Evolutionary conservation across 768 basidiomycete genomes (phyloP), one percentile per base, ranked within the genome.

Genomic region (Ephemerocybe angulata): DNA sequence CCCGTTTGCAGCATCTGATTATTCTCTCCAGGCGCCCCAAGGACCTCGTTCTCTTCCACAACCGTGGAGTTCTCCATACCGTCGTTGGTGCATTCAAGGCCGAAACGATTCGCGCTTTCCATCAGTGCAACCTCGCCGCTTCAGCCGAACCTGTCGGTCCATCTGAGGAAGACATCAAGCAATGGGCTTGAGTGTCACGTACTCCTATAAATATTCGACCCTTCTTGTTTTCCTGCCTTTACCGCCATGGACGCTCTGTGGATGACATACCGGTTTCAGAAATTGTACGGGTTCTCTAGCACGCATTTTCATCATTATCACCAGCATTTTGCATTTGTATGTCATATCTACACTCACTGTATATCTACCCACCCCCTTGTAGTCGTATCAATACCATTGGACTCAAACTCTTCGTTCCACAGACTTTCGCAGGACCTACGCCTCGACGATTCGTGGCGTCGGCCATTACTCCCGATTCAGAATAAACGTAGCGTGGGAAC

Each of bases 111-210:
- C 77, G 89, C 28, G 83, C 83, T 22, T 90, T 91, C 76, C 88
- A 90, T 65, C 88, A 90, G 70, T 93, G 91, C 72, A 92, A 92
- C 65, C 78, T 94, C n/a, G 91, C 91, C 21, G 87, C 86, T 3
- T 87, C 85, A 33, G 82, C 82, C 48, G 85, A 85, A 44, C 89
- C 89, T 0, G 66, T 63, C 22, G 90, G 89, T 0, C 90, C 90
- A 2, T 73, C 73, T 22, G 71, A 71, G n/a, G 83, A 86, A 57
- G 90, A 93, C 63, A 69, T 90, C 42, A 72, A 73, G 72, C 72
- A 71, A 44, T 90, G 81, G 70, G 84, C 84, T 48, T 77, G 60
- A 70, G 44, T 27, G 28, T 24, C 13, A 48, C 27, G 10, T 48
- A 8, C 17, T 17, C 10, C 33, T 35, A 8, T 35, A 8, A 35